Percentiles rank a stretch among this genome's conserved stretches.
These are phyloP conservation scores for Ampelocalamus luodianensis DNA, from an alignment of 176 grass and related monocot species.

Conservation along the genomic window DNA sequence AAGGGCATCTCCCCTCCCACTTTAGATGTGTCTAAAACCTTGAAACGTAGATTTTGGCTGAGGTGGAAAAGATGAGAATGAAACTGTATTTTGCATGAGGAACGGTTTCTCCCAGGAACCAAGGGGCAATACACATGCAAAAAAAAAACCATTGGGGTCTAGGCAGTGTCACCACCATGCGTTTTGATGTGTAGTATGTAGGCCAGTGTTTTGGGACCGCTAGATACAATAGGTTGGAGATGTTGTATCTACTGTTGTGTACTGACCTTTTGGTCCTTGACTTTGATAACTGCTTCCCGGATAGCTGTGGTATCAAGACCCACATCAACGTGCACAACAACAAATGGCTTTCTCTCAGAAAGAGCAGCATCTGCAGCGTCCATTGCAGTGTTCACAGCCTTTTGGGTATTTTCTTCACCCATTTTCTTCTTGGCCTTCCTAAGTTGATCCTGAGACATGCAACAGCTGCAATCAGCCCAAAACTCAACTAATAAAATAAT, in stretches of 20 bases:
- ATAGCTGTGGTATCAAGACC: conserved; percentile 83
- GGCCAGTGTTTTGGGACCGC: neutral
- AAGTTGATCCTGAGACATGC: conserved; percentile 62
- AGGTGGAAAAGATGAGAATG: no score
- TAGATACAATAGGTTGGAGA: neutral
- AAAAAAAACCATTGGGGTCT: neutral
- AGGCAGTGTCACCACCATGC: neutral
- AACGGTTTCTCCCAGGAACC: neutral
- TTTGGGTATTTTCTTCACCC: conserved; percentile 83
- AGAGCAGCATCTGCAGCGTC: conserved; percentile 70
- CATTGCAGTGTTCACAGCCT: conserved; percentile 69
- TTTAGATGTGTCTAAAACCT: neutral
- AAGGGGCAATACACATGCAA: neutral
- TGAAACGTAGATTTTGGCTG: neutral
- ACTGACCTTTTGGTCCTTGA: conserved; percentile 70
- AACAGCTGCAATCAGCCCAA: conserved; percentile 26
- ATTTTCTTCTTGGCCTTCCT: conserved; percentile 93
- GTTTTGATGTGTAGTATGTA: neutral
- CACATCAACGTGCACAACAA: conserved; percentile 62
- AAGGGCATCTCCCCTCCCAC: neutral
- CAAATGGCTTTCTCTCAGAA: conserved; percentile 73
- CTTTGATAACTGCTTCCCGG: conserved; percentile 83
- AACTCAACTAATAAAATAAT: neutral
- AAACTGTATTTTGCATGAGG: neutral
- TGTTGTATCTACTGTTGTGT: neutral